Evolutionary conservation across 129 eudicot genomes (phyloP), one percentile per base, ranked within the genome.

Genomic region (Dittrichia graveolens): DNA sequence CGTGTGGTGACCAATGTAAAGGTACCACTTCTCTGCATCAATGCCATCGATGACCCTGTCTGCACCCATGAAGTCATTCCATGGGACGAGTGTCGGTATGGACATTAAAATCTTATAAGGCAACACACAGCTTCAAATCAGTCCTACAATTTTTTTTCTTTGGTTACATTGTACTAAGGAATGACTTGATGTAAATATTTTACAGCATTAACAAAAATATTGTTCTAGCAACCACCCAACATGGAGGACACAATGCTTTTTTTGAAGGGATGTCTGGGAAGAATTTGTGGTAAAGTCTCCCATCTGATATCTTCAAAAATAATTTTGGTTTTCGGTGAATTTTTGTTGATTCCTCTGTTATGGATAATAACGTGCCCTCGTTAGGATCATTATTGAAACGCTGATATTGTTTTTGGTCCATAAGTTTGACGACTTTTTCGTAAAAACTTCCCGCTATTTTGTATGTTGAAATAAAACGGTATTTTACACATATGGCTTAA

Each of bases 191-290:
- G 59, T 68, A 38, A 49, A 41, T 52, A 44, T 61, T 52, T 57
- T 68, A 31, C 68, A 84, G 96, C 81, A 70, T 43, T 14, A 92
- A 92, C 72, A 54, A 76, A 74, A 92, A 92, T 75, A 83, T 92
- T 72, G 78, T 92, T 65, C 75, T 89, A 18, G 96, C 95, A 14
- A 85, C 89, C 34, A 86, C 96, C 7, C 80, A 86, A 72, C 96
- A 92, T 67, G 98, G 98, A 76, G 98, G 98, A 76, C 96, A 92
- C 83, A 78, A 81, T n/a, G 94, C 91, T 6, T 87, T 70, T 79
- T 85, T 84, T 70, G 94, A 92, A 78, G 98, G 98, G 52, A 44
- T 89, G 61, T 78, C 87, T 46, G 95, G 89, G 10, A 79, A 82
- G 69, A 82, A 79, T 79, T 44, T 92, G 59, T 92, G 95, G 96